Base-by-base conservation (phyloP, 2,329 filamentous ascomycete genomes). In the Penicillium palitans region DNA sequence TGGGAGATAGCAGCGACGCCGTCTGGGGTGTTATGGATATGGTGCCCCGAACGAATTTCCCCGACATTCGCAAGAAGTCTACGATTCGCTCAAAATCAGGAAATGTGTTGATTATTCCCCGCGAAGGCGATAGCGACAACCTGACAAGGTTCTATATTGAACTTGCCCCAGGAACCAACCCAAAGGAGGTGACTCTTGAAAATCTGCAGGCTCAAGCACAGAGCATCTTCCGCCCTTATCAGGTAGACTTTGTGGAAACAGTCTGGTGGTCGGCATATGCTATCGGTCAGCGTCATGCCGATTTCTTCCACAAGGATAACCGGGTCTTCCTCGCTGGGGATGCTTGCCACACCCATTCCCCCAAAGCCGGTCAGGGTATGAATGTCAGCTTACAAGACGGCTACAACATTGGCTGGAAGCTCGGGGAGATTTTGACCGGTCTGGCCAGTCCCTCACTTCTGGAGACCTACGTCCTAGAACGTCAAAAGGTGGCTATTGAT, bases 261-360 rank as follows among this genome's bases (percentile, higher is more conserved):
- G 68, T 73, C 3, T 91, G 88, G 87, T 91, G 90, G 76, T 88
- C 87, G 46, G 84, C 86, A 44, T 91, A 90, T 70, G 82, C 86
- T 64, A 87, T 90, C 57, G 86, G 87, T 12, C 87, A 90, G 76
- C 84, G 89, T 19, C 83, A 91, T 24, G 89, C 89, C 2, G 85
- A 85, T 63, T 81, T 84, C 47, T 92, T 91, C 75, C 83, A 84
- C 63, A 84, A 88, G 66, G 79, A 83, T 47, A 77, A 85, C 59
- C 81, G 85, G 17, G 83, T 88, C n/a, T 90, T 90, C 71, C 78
- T 90, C 40, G 85, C 86, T 13, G 87, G 87, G 17, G 88, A 90
- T 68, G 87, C 87, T 35, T 87, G 86, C 78, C 69, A 83, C 64
- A 90, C 87, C 0, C 88, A 90, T 69, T 88, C 85, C 2, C 88